These are phyloP conservation scores for Fonsecaea monophora DNA, from an alignment of 2,329 filamentous ascomycete species.

Conservation along the genomic window DNA sequence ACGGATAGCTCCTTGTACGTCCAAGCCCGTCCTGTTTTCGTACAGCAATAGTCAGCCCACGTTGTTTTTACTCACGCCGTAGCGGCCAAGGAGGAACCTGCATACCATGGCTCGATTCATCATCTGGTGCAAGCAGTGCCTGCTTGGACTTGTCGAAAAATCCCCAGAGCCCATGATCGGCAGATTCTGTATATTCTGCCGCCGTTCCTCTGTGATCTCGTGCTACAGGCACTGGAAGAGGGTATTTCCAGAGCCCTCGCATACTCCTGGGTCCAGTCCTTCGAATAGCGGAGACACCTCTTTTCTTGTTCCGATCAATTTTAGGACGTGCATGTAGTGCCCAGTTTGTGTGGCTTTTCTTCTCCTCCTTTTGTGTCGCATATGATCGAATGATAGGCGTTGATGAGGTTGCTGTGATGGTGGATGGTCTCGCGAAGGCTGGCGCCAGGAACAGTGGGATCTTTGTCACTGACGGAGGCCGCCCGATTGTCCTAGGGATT, in stretches of 20 bases:
- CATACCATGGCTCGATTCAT: conserved; percentile 72
- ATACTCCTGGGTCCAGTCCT: conserved; percentile 76
- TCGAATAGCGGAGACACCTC: conserved; percentile 82
- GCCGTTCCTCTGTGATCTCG: conserved; percentile 59
- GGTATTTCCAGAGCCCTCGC: conserved; percentile 73
- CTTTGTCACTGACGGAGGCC: conserved; percentile 11
- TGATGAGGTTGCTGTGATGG: conserved; percentile 24
- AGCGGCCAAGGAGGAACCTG: background rate
- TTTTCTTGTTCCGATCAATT: conserved; percentile 76
- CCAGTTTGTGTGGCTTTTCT: conserved; percentile 17
- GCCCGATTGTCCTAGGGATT: conserved; percentile 14
- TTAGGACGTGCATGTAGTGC: conserved; percentile 43
- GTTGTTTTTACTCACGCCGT: background rate
- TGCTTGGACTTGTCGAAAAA: conserved; percentile 80
- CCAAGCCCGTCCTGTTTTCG: conserved; percentile 73
- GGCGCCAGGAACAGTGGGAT: conserved; percentile 54
- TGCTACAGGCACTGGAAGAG: conserved; percentile 74
- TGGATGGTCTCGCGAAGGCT: conserved; percentile 36
- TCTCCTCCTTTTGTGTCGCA: conserved; percentile 9
- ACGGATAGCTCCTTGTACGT: conserved; percentile 80
- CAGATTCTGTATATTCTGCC: conserved; percentile 60
- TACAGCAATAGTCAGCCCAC: conserved; percentile 12
- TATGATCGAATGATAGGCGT: conserved; percentile 37
- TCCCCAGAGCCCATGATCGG: conserved; percentile 85
- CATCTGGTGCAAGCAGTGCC: conserved; percentile 73